phyloP scores from a whole-genome alignment of 345 rosid species.

The Hypericum androsaemum region DNA sequence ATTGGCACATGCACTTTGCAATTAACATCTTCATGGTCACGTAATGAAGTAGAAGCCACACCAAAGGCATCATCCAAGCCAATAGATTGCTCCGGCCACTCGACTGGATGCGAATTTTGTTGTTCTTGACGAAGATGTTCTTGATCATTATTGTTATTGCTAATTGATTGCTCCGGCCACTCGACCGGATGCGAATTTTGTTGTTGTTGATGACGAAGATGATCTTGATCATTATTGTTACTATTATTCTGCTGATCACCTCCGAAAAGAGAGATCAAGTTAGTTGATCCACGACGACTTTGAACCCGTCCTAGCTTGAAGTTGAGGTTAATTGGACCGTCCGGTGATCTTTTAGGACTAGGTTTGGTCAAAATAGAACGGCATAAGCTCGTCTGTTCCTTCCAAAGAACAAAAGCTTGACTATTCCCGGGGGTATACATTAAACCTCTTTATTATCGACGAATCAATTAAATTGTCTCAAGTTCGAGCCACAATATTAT shows the following conservation, averaged over 20 bases:
- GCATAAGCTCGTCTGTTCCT: conserved; percentile 20
- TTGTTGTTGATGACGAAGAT: not conserved
- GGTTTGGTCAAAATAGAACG: conserved; percentile 27
- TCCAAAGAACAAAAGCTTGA: too few relatives aligned
- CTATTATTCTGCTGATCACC: not conserved
- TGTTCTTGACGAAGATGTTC: not conserved
- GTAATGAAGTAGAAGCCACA: conserved; percentile 2
- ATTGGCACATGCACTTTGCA: not conserved
- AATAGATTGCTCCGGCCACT: too few relatives aligned
- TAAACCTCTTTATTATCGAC: too few relatives aligned
- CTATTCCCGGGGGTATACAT: too few relatives aligned
- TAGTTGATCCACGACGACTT: conserved; percentile 25
- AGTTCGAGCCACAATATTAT: too few relatives aligned
- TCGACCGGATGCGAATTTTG: not conserved
- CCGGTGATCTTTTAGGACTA: conserved; percentile 9
- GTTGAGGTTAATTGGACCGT: not conserved
- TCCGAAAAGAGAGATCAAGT: conserved; percentile 28
- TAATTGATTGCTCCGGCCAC: too few relatives aligned
- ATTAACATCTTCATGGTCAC: not conserved
- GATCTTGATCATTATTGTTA: not conserved
- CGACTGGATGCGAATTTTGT: not conserved
- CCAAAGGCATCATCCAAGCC: too few relatives aligned
- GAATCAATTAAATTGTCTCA: too few relatives aligned
- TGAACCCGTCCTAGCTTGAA: conserved; percentile 10
- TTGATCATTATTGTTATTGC: too few relatives aligned